Evolutionary conservation across 345 rosid genomes (phyloP), one percentile per base, ranked within the genome.

Genomic region (Eucalyptus tenuipes): DNA sequence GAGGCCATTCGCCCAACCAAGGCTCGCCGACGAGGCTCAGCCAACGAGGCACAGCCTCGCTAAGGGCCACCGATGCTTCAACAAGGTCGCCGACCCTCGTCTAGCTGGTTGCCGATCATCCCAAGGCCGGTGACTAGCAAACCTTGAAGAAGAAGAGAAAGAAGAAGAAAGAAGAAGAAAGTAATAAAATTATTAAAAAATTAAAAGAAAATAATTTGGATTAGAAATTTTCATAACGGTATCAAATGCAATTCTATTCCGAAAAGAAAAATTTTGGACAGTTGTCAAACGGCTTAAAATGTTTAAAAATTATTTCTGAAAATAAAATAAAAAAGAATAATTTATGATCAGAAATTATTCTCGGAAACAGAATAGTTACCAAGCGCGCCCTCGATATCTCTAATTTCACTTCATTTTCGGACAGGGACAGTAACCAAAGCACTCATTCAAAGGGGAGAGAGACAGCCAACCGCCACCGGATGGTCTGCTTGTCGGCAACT

Each of bases 351-450:
- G 4, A 17, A 52, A 52, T 52, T 18, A 1, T 52, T 52, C 0
- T 18, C 1, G 24, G 0, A 0, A 50, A 0, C 2, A 16, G 1
- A 50, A 16, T 50, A 8, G 1, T 50, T 50, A 50, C 2, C 1
- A 3, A 17, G 17, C 1, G 1, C 0, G 0, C 11, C 5, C 2
- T 9, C 8, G 3, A 0, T 37, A 7, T 20, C 13, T 20, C 8
- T 40, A 75, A 15, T 37, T 37, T 10, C 82, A 5, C 25, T 37
- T 71, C 27, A 75, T 10, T 75, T 71, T 37, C 27, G 8, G 27
- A 75, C 82, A 18, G 20, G 82, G 82, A 20, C 47, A 75, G 14
- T 11, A 75, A 37, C 81, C 79, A 16, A 68, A 33, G 42, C 42
- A 9, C 44, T 17, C 13, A 31, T 68, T 66, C 20, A n/a, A 22